A percentile compares a stretch with the other conserved stretches of the same genome.
These are phyloP conservation scores for Apophysomyces sp. DNA, from an alignment of 371 early-diverging fungal species.

Conservation along the genomic window DNA sequence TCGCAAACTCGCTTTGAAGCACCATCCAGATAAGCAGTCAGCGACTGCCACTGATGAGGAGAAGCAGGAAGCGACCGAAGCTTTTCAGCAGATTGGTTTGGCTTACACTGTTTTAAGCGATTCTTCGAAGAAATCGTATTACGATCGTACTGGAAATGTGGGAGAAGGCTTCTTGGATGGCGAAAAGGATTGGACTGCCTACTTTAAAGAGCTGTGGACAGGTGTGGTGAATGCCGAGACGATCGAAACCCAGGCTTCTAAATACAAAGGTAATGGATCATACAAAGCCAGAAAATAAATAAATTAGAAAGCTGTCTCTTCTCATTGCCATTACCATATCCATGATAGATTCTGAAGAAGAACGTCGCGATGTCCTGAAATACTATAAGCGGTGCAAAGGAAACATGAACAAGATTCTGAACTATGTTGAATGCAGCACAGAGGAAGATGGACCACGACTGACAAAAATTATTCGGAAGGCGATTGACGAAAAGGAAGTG, in stretches of 20 bases:
- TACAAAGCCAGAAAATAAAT: too few relatives aligned
- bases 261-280: conserved; percentile 59
- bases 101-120: conserved; percentile 89
- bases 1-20: conserved; percentile 74
- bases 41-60: conserved; percentile 59
- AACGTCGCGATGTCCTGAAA: conserved; percentile 70
- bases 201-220: conserved; percentile 80
- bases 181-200: conserved; percentile 77
- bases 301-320: too few relatives aligned
- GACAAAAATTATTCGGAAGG: conserved; percentile 58
- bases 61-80: conserved; percentile 68
- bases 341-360: conserved; percentile 78
- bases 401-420: conserved; percentile 72
- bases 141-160: conserved; percentile 67
- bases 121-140: conserved; percentile 65
- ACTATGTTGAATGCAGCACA: conserved; percentile 58
- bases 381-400: conserved; percentile 72
- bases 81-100: conserved; percentile 80
- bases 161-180: conserved; percentile 43
- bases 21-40: conserved; percentile 84
- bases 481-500: conserved; percentile 61
- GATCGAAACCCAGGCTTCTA: conserved; percentile 66
- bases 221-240: conserved; percentile 76
- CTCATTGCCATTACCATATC: not conserved
- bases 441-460: conserved; percentile 74